Evolutionary conservation across 768 basidiomycete species (phyloP), one percentile per base, ranked within the genome.

Genomic region (Boletus pseudo-olivaceus): DNA sequence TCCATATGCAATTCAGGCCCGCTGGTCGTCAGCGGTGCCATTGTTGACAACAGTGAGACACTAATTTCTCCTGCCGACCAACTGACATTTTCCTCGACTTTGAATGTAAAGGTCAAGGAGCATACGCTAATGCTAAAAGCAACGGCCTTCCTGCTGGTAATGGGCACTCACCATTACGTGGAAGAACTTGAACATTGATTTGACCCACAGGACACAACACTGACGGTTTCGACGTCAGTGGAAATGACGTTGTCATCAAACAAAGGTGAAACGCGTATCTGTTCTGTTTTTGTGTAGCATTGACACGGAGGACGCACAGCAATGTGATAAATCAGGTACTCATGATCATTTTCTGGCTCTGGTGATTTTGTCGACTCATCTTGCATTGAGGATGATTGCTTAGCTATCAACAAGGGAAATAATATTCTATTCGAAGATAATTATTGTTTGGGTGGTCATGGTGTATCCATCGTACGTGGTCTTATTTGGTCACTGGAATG

Each of bases 361-460:
- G 11, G 44, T 26, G n/a, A 33, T 9, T 9, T 26, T 43, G 4
- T 19, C 11, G 15, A 43, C 33, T 42, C 9, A 39, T 35, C 23
- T 50, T 35, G n/a, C n/a, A 32, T 54, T 56, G 66, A 69, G 77
- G 83, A 88, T 54, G 85, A 88, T 60, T 87, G 84, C 62, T 69
- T 88, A 26, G 82, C 86, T 19, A 73, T 80, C 59, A 76, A 75
- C 60, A 53, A 49, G 20, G 77, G 77, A 15, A 54, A 69, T 7
- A 78, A 78, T 56, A 79, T 82, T 42, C 37, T 70, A 26, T 75
- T 87, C 70, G 69, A 70, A 50, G 63, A 78, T 26, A 84, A 85
- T 64, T 65, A 65, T 23, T 87, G 86, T 68, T 67, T 70, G 3
- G 75, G 75, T 27, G 85, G 87, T 4, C 86, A 89, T 46, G 85